A percentile compares a stretch with the other conserved stretches of the same genome.
These are phyloP conservation scores for Lycium barbarum DNA, from an alignment of 257 asterid genomes.

Conservation along the genomic window DNA sequence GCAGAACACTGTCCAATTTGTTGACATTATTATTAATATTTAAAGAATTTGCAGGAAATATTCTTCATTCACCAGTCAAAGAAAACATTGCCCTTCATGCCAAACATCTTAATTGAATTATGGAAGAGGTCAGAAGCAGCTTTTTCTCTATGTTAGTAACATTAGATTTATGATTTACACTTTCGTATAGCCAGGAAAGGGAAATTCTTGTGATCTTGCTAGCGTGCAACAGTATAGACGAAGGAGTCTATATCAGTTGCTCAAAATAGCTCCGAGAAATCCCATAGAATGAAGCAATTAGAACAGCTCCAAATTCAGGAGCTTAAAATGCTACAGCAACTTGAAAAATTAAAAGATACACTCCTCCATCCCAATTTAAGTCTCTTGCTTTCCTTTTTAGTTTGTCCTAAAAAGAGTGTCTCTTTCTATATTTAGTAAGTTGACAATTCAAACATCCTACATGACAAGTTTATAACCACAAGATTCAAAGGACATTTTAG, in stretches of 20 bases:
- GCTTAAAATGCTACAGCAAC: not conserved
- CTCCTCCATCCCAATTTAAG: too few relatives aligned
- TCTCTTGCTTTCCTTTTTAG: too few relatives aligned
- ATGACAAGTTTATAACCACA: too few relatives aligned
- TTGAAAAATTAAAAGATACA: too few relatives aligned
- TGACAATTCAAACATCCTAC: too few relatives aligned
- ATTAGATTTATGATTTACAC: not conserved
- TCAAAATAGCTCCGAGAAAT: not conserved
- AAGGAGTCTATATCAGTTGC: not conserved
- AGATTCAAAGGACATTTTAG: too few relatives aligned
- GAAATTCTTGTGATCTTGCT: not conserved
- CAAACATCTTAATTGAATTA: not conserved
- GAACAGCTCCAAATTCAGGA: not conserved
- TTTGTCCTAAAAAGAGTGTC: too few relatives aligned
- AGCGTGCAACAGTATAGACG: not conserved
- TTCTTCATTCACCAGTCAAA: not conserved
- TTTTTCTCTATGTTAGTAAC: not conserved
- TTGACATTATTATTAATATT: constrained; percentile 6
- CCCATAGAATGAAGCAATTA: not conserved
- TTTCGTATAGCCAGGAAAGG: not conserved
- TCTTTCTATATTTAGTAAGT: too few relatives aligned
- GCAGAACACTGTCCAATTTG: not conserved
- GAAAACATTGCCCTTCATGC: not conserved
- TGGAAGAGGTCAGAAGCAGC: not conserved
- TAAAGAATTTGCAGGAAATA: not conserved